Evolutionary conservation across 768 basidiomycete genomes (phyloP).

Genomic region (Hysterangium stoloniferum): DNA sequence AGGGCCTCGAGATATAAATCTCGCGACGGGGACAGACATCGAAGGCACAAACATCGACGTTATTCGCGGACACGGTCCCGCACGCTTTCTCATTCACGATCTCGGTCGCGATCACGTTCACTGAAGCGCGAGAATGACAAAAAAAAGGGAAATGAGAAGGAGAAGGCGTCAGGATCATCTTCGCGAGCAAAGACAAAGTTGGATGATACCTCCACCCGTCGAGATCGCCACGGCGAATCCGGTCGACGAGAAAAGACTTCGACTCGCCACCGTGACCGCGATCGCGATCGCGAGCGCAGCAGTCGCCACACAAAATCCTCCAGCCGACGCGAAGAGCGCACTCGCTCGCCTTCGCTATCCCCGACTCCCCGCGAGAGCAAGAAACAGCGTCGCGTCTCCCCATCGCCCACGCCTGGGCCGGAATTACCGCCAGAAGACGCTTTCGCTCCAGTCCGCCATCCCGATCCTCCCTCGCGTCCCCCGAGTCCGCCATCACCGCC

Average conservation of each 20-base stretch:
- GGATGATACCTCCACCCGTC: neutral
- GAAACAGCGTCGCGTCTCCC: too few species aligned
- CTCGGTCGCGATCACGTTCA: neutral
- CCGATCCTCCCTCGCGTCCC: slow-evolving; percentile 16
- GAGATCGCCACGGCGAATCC: too few species aligned
- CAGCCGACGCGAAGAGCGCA: too few species aligned
- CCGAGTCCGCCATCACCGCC: slow-evolving; percentile 21
- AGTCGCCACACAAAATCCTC: too few species aligned
- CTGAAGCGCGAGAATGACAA: neutral
- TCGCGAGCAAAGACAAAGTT: neutral
- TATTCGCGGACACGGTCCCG: slow-evolving; percentile 18
- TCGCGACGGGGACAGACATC: slow-evolving; percentile 1
- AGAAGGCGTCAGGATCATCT: neutral
- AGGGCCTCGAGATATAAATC: neutral
- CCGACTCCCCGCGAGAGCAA: too few species aligned
- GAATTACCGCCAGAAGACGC: neutral
- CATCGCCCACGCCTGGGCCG: too few species aligned
- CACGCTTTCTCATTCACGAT: neutral
- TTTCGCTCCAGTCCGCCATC: slow-evolving; percentile 11
- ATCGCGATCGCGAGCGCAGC: too few species aligned
- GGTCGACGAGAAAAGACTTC: too few species aligned
- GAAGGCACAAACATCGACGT: slow-evolving; percentile 16
- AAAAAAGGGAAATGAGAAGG: neutral
- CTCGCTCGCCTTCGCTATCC: too few species aligned
- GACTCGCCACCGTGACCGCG: too few species aligned